phyloP scores from a whole-genome alignment of 306 rosid genomes.

The Fagus crenata region DNA sequence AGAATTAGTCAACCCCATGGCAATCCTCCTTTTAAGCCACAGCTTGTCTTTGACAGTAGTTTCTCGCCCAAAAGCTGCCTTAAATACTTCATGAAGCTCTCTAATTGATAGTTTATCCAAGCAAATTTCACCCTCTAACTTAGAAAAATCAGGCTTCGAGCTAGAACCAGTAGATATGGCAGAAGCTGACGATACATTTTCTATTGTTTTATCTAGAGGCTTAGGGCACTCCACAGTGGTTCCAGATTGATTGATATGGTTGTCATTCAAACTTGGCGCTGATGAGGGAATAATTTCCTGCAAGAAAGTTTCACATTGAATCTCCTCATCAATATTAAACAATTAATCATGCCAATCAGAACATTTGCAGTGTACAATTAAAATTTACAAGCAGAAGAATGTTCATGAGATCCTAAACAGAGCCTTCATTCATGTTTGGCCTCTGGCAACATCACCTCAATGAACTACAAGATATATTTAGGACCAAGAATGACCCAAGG shows the following conservation, averaged over 20 bases:
- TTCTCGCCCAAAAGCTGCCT: slow-evolving; percentile 88
- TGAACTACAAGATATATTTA: slow-evolving; percentile 46
- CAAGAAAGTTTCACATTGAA: slow-evolving; percentile 39
- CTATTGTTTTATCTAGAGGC: slow-evolving; percentile 55
- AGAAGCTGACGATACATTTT: slow-evolving; percentile 69
- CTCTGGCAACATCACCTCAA: slow-evolving; percentile 60
- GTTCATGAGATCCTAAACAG: slow-evolving; percentile 44
- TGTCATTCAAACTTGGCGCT: slow-evolving; percentile 44
- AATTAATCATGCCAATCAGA: slow-evolving; percentile 46
- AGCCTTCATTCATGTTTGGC: slow-evolving; percentile 62
- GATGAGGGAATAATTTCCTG: slow-evolving; percentile 55
- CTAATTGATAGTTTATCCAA: slow-evolving; percentile 80
- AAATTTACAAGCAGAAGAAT: slow-evolving; percentile 37
- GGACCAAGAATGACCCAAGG: slow-evolving; percentile 43
- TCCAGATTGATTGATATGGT: slow-evolving; percentile 49
- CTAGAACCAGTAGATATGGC: slow-evolving; percentile 38
- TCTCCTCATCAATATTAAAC: slow-evolving; percentile 44
- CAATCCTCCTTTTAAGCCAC: slow-evolving; percentile 93
- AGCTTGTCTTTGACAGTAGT: slow-evolving; percentile 90
- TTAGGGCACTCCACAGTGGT: slow-evolving; percentile 53
- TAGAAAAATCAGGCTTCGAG: slow-evolving; percentile 49
- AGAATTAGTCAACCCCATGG: slow-evolving; percentile 90
- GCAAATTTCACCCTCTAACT: slow-evolving; percentile 71
- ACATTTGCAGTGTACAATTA: slow-evolving; percentile 43
- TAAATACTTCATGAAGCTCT: slow-evolving; percentile 88